Base-by-base conservation (phyloP, 1,284 basidiomycete genomes). In the Termitomyces sp. region DNA sequence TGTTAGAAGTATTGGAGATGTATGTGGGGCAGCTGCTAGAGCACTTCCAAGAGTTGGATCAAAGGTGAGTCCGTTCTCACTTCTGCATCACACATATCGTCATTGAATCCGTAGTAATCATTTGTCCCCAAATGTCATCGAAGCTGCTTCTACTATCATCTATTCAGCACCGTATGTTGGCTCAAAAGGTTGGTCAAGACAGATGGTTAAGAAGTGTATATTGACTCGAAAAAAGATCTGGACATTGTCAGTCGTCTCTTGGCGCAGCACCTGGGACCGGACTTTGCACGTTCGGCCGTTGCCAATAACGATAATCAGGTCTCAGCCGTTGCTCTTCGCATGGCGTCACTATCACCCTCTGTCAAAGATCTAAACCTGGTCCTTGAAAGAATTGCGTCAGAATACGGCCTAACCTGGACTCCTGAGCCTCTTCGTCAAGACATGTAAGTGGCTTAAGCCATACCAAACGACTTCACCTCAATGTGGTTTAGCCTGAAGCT, bases 141-240 rank as follows among this genome's bases (percentile, higher is more conserved):
- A 88, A 66, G 85, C 86, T 26, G 78, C 78, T 18, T 81, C 83
- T 5, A 86, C 76, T 51, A 76, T 89, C 54, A 80, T 88, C 51
- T 81, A 76, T 59, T 79, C 84, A 13, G 77, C 81, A 2, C 76
- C 79, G 18, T 74, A 76, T 43, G 67, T 77, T 4, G 78, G 80
- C 35, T 80, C 72, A 5, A 82, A 76, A 78, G 86, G 86, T 84
- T 46, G 19, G 30, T 16, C 30, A 40, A 19, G 13, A 19, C n/a
- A 33, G 8, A 34, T 24, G 31, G 10, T 40, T 51, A 9, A 33
- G 24, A 35, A 21, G 51, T 3, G n/a, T 40, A 16, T 31, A 31
- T 26, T 45, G 10, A 35, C 50, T 50, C 40, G 38, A 50, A 18
- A 41, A n/a, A 62, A 90, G 86, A 89, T 49, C 73, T 90, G 31